Base-by-base conservation (phyloP, 2,329 filamentous ascomycete species). In the Colletotrichum sp. region DNA sequence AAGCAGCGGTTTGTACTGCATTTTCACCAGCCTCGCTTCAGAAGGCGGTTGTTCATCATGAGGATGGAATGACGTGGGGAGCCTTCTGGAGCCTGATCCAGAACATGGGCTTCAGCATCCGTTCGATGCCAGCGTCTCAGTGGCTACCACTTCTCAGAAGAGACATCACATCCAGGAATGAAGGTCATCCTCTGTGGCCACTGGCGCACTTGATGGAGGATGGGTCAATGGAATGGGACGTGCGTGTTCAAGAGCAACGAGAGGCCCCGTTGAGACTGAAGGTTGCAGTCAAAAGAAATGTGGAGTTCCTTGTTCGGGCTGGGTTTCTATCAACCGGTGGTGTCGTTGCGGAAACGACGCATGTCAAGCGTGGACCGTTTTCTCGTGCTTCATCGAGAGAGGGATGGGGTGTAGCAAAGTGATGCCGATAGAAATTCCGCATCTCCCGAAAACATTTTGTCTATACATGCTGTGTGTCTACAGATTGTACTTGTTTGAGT, bases 61-160 rank as follows among this genome's bases (percentile, higher is more conserved):
- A 39, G 2, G 72, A 75, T 6, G 72, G 72, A 3, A 75, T 75
- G 60, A 75, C 48, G 13, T 75, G 72, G 72, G 72, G 72, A 12
- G 7, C 6, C 2, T 75, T 72, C 10, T 75, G 72, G 72, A n/a
- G 32, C 0, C 36, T 75, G 5, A 7, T 75, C 26, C 28, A 30
- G 21, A 32, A 32, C 2, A 21, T 64, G 16, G 68, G 72, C 7
- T 72, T 65, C 12, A 16, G 59, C 3, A n/a, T 75, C 15, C 32
- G 21, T 8, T 61, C 72, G 6, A 9, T n/a, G 9, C 34, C 26
- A 16, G n/a, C 43, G 3, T 28, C 67, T 5, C 15, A 52, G 1
- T 75, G 72, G 72, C n/a, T 75, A 9, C 7, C 60, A 13, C 32
- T 61, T 10, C 18, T 72, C n/a, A 60, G 52, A n/a, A 52, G 16